Base-by-base conservation (phyloP, 352 stramenopile genomes). In the Pythium sp. region DNA sequence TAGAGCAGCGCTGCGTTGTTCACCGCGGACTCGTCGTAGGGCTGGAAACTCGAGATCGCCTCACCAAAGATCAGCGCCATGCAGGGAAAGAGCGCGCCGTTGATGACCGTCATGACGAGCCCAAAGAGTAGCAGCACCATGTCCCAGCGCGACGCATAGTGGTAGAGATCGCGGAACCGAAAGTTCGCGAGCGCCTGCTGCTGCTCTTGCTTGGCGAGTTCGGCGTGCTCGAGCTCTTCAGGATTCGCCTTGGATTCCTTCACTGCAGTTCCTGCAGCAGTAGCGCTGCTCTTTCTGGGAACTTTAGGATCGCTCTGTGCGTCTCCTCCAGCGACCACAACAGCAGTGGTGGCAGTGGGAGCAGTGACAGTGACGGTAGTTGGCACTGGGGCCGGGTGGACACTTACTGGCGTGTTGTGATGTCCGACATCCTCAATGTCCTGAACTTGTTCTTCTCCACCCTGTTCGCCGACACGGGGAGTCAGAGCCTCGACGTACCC, bases 1-100 rank as follows among this genome's bases (percentile, higher is more conserved):
- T 82, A 72, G 0, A 77, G 38, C 11, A 78, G 59, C 32, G 78
- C 64, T 2, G 64, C 46, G 9, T 75, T 74, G 46, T 76, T 76
- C 24, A 87, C 56, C 2, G 46, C 61, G 36, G n/a, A 18, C 28
- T 68, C 26, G 65, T 86, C 72, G 30, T 58, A 58, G 6, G 61
- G 75, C 73, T 65, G 65, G 30, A 86, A 86, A 32, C 61, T 68
- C 53, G 75, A 68, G 65, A 89, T 79, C 12, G 76, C 74, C 6
- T 81, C 68, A 30, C 78, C 80, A 58, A 87, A 85, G 24, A 86
- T 64, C 26, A 87, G 65, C 36, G 76, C 78, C 77, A 86, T 86
- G 51, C 75, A 84, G 22, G 79, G 79, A 58, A 85, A 80, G 28
- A 80, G 69, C 34, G 71, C 72, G 24, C 79, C 79, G 57, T 87